Conservation (phyloP, 2,329 filamentous ascomycete species). For the Seiridium unicorne region DNA sequence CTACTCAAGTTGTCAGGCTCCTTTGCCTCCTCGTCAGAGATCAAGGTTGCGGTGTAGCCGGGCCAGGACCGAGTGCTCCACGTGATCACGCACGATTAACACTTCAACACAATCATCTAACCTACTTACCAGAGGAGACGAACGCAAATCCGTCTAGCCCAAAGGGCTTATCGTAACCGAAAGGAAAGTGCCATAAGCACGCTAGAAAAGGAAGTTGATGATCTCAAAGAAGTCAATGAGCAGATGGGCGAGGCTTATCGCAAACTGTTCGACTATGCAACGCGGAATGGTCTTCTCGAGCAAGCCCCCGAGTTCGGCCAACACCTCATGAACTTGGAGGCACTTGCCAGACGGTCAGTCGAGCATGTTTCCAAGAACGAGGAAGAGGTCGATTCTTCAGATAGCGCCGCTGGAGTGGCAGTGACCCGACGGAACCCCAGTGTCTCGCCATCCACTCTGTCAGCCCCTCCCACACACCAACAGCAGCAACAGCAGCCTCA, state of each 20-base stretch:
- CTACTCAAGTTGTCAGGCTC: neutral
- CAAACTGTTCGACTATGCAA: conserved; percentile 61
- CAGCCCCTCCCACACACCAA: neutral
- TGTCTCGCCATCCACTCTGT: conserved; percentile 3
- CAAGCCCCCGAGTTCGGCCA: conserved; percentile 54
- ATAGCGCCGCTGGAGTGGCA: conserved; percentile 14
- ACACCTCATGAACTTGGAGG: conserved; percentile 59
- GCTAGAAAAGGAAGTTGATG: conserved; percentile 67
- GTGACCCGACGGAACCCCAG: conserved; percentile 9
- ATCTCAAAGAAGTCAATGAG: conserved; percentile 67
- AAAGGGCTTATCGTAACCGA: conserved; percentile 79
- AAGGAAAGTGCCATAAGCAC: conserved; percentile 80
- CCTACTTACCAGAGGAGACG: conserved; percentile 61
- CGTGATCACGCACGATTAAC: too few relatives aligned
- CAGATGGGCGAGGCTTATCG: conserved; percentile 73
- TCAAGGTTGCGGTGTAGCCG: too few relatives aligned
- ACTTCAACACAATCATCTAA: conserved; percentile 11
- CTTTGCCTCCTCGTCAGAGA: neutral
- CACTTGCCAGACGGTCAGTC: conserved; percentile 46
- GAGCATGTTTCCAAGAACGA: conserved; percentile 21
- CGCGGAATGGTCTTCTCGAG: conserved; percentile 56
- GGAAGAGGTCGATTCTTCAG: conserved; percentile 27
- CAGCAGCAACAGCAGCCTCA: conserved; percentile 1
- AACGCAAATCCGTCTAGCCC: conserved; percentile 83
- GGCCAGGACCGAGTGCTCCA: too few relatives aligned